Evolutionary conservation across 2,329 filamentous ascomycete genomes (phyloP).

Genomic region (Pseudopithomyces maydicus): DNA sequence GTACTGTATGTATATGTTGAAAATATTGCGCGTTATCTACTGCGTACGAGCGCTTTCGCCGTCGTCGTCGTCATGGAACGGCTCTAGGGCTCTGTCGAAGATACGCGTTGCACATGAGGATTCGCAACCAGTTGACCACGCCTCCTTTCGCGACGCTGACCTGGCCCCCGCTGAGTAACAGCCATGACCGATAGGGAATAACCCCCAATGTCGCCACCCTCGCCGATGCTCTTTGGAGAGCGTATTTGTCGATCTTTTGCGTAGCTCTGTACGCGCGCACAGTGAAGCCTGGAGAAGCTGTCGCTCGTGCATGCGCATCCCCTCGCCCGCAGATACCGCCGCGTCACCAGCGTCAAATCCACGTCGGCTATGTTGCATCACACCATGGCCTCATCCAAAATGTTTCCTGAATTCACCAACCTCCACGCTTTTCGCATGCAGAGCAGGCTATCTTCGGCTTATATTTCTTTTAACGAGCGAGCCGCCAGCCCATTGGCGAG

Average conservation of each 20-base stretch:
- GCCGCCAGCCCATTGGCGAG: constrained; percentile 11
- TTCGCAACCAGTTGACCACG: not conserved
- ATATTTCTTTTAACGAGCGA: constrained; percentile 6
- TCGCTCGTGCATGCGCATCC: not conserved
- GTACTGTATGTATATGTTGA: constrained; percentile 5
- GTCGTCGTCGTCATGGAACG: too few species aligned
- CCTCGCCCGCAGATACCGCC: not conserved
- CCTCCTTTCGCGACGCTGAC: not conserved
- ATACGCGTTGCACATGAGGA: not conserved
- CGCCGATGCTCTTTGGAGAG: not conserved
- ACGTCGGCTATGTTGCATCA: not conserved
- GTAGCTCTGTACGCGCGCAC: not conserved
- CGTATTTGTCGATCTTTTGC: not conserved
- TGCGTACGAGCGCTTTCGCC: too few species aligned
- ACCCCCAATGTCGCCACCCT: not conserved
- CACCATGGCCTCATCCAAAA: not conserved
- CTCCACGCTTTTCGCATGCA: constrained; percentile 3
- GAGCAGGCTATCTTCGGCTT: constrained; percentile 38
- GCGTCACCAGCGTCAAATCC: constrained; percentile 6
- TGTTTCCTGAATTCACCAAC: not conserved
- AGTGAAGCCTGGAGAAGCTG: not conserved
- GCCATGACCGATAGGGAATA: not conserved
- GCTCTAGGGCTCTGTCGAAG: too few species aligned
- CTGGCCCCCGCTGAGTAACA: not conserved
- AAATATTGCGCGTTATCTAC: not conserved